Evolutionary conservation across 2,329 filamentous ascomycete genomes (phyloP).

Genomic region (Sarocladiaceae sp.): DNA sequence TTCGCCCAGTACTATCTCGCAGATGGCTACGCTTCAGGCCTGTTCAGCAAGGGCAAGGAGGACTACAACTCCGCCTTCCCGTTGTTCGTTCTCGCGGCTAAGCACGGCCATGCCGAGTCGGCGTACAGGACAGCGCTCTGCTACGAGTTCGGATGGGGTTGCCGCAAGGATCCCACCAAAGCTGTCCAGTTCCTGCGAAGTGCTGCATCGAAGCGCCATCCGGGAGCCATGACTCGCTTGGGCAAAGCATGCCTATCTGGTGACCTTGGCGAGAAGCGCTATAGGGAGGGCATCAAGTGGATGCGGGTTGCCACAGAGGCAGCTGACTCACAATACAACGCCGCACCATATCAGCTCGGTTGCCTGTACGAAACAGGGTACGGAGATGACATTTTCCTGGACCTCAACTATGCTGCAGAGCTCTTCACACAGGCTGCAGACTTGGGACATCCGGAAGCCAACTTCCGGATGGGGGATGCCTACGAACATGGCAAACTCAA

Average conservation of each 20-base stretch:
- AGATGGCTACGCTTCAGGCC: slow-evolving; percentile 86
- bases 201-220: slow-evolving; percentile 88
- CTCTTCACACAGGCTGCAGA: slow-evolving; percentile 93
- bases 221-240: slow-evolving; percentile 87
- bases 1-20: slow-evolving; percentile 97
- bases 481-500: slow-evolving; percentile 88
- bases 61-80: slow-evolving; percentile 90
- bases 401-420: slow-evolving; percentile 85
- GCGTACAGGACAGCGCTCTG: slow-evolving; percentile 88
- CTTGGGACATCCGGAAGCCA: slow-evolving; percentile 79
- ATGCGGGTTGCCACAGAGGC: slow-evolving; percentile 87
- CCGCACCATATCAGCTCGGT: slow-evolving; percentile 85
- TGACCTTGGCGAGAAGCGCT: slow-evolving; percentile 80
- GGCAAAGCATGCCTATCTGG: slow-evolving; percentile 85
- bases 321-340: slow-evolving; percentile 86
- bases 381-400: slow-evolving; percentile 88
- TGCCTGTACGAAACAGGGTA: slow-evolving; percentile 87
- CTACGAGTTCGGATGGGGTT: slow-evolving; percentile 98
- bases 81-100: slow-evolving; percentile 86
- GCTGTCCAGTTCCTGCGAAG: slow-evolving; percentile 89
- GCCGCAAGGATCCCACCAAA: slow-evolving; percentile 80
- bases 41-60: slow-evolving; percentile 91
- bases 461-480: slow-evolving; percentile 85
- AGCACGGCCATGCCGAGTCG: slow-evolving; percentile 95
- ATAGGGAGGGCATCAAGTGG: slow-evolving; percentile 93